Evolutionary conservation across 257 asterid genomes (phyloP).

Genomic region (Solanum etuberosum): DNA sequence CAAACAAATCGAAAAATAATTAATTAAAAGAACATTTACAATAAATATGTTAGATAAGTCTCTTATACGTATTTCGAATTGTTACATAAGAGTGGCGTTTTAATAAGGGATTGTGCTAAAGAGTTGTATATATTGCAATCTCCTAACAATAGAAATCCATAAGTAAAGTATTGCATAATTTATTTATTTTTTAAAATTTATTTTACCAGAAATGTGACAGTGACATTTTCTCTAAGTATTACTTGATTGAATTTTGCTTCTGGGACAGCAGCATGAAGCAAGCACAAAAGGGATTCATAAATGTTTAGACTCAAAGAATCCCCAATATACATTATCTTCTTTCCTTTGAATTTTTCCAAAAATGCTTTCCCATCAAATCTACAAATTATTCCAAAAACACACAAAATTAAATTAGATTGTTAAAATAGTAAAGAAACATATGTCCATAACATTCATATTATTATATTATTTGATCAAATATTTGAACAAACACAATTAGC

Average conservation of each 20-base stretch:
- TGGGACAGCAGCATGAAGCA: conserved; percentile 21
- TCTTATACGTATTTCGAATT: neutral
- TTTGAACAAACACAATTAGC: neutral
- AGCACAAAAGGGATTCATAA: conserved; percentile 40
- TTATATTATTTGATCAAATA: no score
- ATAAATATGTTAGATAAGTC: neutral
- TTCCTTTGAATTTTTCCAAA: conserved; percentile 36
- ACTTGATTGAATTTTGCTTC: conserved; percentile 6
- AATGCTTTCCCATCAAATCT: conserved; percentile 51
- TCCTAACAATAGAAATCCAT: no score
- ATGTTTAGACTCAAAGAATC: conserved; percentile 53
- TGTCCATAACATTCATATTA: neutral
- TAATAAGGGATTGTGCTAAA: neutral
- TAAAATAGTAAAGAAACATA: neutral
- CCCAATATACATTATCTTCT: conserved; percentile 50
- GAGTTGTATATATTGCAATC: neutral
- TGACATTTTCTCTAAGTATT: neutral
- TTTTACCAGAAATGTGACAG: conserved; percentile 32
- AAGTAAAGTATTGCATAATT: no score
- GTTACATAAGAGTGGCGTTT: neutral
- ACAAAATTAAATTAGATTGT: neutral
- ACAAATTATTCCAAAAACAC: neutral
- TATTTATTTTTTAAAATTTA: no score
- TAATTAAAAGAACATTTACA: neutral
- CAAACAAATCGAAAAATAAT: neutral